Evolutionary conservation across 306 rosid species (phyloP).

Genomic region (Corylus americana): DNA sequence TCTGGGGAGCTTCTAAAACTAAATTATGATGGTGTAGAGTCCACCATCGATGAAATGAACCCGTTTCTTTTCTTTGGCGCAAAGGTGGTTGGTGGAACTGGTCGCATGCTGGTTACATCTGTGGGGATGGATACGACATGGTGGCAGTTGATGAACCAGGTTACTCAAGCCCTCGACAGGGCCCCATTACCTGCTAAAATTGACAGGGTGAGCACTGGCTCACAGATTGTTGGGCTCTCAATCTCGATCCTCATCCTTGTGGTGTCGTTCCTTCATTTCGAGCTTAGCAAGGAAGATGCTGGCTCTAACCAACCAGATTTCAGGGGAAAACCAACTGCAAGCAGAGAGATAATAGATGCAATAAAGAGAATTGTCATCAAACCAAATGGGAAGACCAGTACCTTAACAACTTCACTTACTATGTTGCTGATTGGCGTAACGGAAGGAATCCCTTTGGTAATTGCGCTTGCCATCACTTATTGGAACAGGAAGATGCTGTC

Average conservation of each 20-base stretch:
- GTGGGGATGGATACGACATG: slow-evolving; percentile 6
- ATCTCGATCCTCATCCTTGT: slow-evolving; percentile 5
- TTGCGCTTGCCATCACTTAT: neutral
- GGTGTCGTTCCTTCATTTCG: slow-evolving; percentile 7
- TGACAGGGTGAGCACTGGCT: slow-evolving; percentile 4
- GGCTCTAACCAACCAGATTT: slow-evolving; percentile 8
- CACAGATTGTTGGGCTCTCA: slow-evolving; percentile 2
- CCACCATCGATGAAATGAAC: neutral
- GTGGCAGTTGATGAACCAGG: neutral
- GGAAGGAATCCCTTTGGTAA: slow-evolving; percentile 19
- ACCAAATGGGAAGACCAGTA: slow-evolving; percentile 10
- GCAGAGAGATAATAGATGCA: neutral
- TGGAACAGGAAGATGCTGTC: slow-evolving; percentile 14
- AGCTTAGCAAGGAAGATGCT: neutral
- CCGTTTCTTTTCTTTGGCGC: slow-evolving; percentile 28
- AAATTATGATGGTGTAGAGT: slow-evolving; percentile 1
- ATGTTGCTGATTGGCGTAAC: slow-evolving; percentile 18
- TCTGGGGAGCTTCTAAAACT: neutral
- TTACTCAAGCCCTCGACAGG: neutral
- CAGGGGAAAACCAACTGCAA: slow-evolving; percentile 12
- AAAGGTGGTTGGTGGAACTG: slow-evolving; percentile 22
- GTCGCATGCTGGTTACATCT: slow-evolving; percentile 29
- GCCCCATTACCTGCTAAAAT: slow-evolving; percentile 15
- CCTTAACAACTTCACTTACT: slow-evolving; percentile 6
- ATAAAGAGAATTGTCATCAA: slow-evolving; percentile 5